Percentiles rank a stretch among this genome's conserved stretches.
phyloP scores from a whole-genome alignment of 495 filamentous ascomycete genomes.

The Penicillium coffeae region DNA sequence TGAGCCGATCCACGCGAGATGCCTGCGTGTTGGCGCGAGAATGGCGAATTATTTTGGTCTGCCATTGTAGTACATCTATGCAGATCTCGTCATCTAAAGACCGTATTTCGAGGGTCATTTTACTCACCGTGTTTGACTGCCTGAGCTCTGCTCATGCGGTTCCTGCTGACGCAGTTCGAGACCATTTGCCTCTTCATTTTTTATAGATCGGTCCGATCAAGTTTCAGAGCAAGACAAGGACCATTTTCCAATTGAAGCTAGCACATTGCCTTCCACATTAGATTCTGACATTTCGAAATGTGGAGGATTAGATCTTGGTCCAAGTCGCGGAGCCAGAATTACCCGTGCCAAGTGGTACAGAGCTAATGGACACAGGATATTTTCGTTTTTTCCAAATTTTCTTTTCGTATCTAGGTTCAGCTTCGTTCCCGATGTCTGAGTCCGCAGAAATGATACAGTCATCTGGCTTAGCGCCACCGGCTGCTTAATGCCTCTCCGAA shows the following conservation, averaged over 20 bases:
- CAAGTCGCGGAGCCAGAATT: background rate
- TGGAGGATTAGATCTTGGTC: background rate
- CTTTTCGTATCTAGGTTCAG: constrained; percentile 9
- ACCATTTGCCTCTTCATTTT: background rate
- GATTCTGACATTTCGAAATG: background rate
- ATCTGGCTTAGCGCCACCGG: constrained; percentile 9
- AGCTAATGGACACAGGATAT: background rate
- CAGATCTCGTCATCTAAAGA: constrained; percentile 20
- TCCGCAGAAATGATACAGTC: constrained; percentile 22
- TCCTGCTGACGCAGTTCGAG: background rate
- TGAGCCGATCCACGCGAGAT: constrained; percentile 5
- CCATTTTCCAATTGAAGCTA: background rate
- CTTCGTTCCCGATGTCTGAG: constrained; percentile 16
- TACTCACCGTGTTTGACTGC: constrained; percentile 5
- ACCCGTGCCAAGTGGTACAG: constrained; percentile 18
- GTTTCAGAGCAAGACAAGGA: background rate
- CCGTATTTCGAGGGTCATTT: background rate
- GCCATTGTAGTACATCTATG: constrained; percentile 11
- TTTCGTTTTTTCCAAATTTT: background rate
- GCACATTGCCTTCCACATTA: background rate
- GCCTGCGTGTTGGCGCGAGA: background rate
- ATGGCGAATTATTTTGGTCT: background rate
- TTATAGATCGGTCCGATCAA: background rate
- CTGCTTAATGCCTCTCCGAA: background rate
- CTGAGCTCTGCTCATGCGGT: constrained; percentile 6